phyloP scores from a whole-genome alignment of 257 asterid species.

The Coffea eugenioides region DNA sequence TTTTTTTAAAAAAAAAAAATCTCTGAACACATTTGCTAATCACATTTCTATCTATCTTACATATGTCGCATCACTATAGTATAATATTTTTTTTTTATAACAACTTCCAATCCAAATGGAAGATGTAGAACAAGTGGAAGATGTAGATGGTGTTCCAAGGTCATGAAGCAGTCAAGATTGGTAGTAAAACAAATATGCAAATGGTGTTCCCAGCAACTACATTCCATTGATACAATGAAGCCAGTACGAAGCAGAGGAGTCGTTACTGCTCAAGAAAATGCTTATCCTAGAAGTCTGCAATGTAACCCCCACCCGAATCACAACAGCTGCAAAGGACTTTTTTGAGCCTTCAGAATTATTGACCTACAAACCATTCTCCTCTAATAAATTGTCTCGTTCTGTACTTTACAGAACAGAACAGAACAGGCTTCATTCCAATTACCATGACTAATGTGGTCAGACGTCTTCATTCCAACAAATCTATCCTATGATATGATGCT shows the following conservation, averaged over 20 bases:
- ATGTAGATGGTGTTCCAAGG: not conserved
- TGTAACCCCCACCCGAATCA: not conserved
- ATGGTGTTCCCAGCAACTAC: not conserved
- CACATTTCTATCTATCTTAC: too few species aligned
- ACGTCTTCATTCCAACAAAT: not conserved
- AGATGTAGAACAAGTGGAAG: too few species aligned
- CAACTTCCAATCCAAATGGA: too few species aligned
- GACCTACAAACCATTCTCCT: too few species aligned
- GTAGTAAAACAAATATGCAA: not conserved
- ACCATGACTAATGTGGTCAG: not conserved
- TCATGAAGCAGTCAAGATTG: not conserved
- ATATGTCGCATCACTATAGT: too few species aligned
- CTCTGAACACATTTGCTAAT: too few species aligned
- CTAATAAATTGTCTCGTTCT: too few species aligned
- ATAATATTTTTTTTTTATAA: too few species aligned
- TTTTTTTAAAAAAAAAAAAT: too few species aligned
- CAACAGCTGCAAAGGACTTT: not conserved
- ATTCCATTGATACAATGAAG: not conserved
- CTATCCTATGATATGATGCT: too few species aligned
- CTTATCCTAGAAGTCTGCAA: not conserved
- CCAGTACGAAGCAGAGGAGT: not conserved
- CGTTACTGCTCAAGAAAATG: not conserved
- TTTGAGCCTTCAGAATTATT: not conserved
- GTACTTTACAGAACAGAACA: too few species aligned
- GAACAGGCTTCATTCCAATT: not conserved